Base-by-base conservation (phyloP, 352 stramenopile species). In the Stramenopiles sp. region DNA sequence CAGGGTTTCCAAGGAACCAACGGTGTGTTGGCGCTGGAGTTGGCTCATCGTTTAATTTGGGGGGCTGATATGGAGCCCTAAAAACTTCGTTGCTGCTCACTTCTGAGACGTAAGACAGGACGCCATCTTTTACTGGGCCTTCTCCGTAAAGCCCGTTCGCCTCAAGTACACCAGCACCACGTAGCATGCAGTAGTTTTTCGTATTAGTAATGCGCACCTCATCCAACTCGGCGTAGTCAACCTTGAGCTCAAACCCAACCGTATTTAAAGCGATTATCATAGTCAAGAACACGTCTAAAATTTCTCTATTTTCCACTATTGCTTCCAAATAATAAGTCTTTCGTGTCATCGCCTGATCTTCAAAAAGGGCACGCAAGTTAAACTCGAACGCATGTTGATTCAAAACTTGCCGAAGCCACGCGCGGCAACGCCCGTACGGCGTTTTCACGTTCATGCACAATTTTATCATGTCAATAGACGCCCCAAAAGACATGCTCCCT, bases 371-470 rank as follows among this genome's bases (percentile, higher is more conserved):
- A 4, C 35, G 33, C 1, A 71, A 4, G 12, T 71, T 71, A 6
- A 71, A 71, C 6, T 31, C 53, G 4, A 71, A 6, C 6, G 53
- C 53, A 6, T 71, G 53, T 6, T 71, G 53, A 6, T 71, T 71
- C 53, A 71, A 6, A 4, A 71, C 4, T 6, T 71, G 53, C 35
- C 53, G 2, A 2, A 71, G 33, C 53, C 53, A 71, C 6, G 53
- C 53, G 35, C 53, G 53, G 6, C 53, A 71, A 71, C 53, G 53
- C 31, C 53, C 53, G 35, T 71, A 71, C 33, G 33, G 31, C 6
- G 53, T 71, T 6, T 71, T 71, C 2, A 71, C 53, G 35, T 71
- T 71, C 53, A 71, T 71, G 12, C 53, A 71, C 33, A 35, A 71
- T 6, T 71, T 71, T 71, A 71, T 33, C 53, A 71, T 71, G 12